phyloP scores from a whole-genome alignment of 805 yeast genomes.

The Kodamaea sagamina region DNA sequence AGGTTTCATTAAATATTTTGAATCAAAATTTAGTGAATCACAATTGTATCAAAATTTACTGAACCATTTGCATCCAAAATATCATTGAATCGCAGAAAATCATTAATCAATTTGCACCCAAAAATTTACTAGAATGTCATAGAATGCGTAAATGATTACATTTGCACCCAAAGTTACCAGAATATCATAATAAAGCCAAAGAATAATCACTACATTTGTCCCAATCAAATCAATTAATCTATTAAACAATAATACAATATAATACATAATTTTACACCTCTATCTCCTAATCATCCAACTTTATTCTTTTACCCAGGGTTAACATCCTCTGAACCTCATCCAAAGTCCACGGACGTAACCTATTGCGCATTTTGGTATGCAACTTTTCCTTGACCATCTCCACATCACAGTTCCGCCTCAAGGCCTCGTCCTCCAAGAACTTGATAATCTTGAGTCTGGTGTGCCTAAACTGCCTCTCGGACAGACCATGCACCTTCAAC shows the following conservation, averaged over 20 bases:
- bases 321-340: slow-evolving; percentile 37
- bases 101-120: too few species aligned
- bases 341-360: slow-evolving; percentile 33
- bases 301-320: slow-evolving; percentile 28
- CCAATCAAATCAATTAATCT: too few species aligned
- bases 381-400: slow-evolving; percentile 29
- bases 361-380: slow-evolving; percentile 31
- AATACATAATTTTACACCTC: slow-evolving; percentile 1
- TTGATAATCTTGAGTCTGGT: slow-evolving; percentile 30
- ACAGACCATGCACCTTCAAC: slow-evolving; percentile 32
- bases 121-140: too few species aligned
- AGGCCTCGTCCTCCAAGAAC: slow-evolving; percentile 33
- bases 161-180: too few species aligned
- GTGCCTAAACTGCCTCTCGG: slow-evolving; percentile 32
- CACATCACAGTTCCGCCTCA: slow-evolving; percentile 18
- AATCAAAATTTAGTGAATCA: too few species aligned
- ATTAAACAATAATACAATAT: slow-evolving; percentile 2
- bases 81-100: too few species aligned
- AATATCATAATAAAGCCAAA: too few species aligned
- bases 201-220: too few species aligned
- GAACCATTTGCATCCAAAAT: too few species aligned
- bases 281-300: slow-evolving; percentile 20
- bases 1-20: too few species aligned
- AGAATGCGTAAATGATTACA: too few species aligned
- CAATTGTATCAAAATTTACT: too few species aligned